phyloP scores from a whole-genome alignment of 2,329 filamentous ascomycete genomes.

The Fonsecaea monophora region DNA sequence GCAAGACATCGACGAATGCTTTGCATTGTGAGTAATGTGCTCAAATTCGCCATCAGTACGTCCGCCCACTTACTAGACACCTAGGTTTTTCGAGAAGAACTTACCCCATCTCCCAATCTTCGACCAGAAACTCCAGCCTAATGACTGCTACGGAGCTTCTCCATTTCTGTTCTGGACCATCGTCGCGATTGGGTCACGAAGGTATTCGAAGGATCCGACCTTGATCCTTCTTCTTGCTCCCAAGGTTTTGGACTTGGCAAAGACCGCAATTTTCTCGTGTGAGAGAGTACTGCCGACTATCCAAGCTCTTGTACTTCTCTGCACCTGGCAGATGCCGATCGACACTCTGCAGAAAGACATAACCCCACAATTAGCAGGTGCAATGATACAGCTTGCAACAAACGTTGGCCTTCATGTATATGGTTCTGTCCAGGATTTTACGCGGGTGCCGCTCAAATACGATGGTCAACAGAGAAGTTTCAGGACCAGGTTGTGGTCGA shows the following conservation, averaged over 20 bases:
- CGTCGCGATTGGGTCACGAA: constrained; percentile 66
- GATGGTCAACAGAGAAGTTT: constrained; percentile 19
- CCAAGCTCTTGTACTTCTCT: constrained; percentile 30
- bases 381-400: constrained; percentile 27
- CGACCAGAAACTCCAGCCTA: constrained; percentile 58
- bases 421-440: constrained; percentile 30
- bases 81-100: constrained; percentile 64
- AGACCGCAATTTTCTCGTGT: constrained; percentile 22
- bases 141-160: constrained; percentile 64
- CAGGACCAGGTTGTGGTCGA: constrained; percentile 26
- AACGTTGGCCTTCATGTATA: constrained; percentile 31
- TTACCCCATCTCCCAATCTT: constrained; percentile 69
- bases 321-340: constrained; percentile 31
- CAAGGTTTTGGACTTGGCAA: constrained; percentile 24
- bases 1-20: constrained; percentile 29
- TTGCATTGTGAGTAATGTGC: constrained; percentile 45
- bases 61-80: background rate
- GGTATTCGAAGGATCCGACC: constrained; percentile 60
- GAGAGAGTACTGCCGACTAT: constrained; percentile 25
- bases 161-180: constrained; percentile 71
- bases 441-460: constrained; percentile 18
- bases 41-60: background rate
- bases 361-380: constrained; percentile 25
- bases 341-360: constrained; percentile 27
- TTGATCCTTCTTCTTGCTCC: constrained; percentile 58